Evolutionary conservation across 2,329 filamentous ascomycete genomes (phyloP), one percentile per base, ranked within the genome.

Genomic region (Curvularia lunata): DNA sequence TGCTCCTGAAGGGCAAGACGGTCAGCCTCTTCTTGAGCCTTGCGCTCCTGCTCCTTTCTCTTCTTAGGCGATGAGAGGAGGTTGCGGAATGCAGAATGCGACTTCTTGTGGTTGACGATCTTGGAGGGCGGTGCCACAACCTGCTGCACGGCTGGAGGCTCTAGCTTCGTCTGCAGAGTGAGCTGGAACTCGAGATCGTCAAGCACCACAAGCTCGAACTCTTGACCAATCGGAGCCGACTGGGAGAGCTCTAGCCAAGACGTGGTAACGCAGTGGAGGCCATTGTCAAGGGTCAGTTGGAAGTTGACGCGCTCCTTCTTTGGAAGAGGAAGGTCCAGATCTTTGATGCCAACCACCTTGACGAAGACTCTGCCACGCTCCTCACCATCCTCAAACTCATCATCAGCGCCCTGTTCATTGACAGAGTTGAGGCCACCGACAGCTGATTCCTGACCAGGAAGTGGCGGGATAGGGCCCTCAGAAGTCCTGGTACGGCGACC

Each of bases 101-200:
- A 96, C 47, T 91, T 86, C 82, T 97, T 97, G 64, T 84, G 81
- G 81, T 77, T 89, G 87, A 70, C 79, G 68, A 83, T 76, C 75
- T 91, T 94, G 2, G 90, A 86, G 3, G 88, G 79, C 1, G 84
- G 73, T 45, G 74, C 70, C 25, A 77, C 72, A 34, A 76, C 60
- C 43, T 67, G 64, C 60, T 78, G 77, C 56, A 81, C 79, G 19
- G 89, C 84, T 25, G 88, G 87, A 5, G 91, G 91, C 72, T 93
- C 91, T 65, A 98, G 84, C 81, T 97, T 97, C 64, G 96, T 96
- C 66, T 97, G 96, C 13, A 99, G 85, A 0, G 95, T 98, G 38
- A 99, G 86, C 78, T 99, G 95, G 80, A 99, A 99, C 77, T 99
- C 95, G n/a, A 99, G 86, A 68, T 99, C 95, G 67, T 97, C 95